These are phyloP conservation scores for Talaromyces sp. DNA, from an alignment of 2,329 filamentous ascomycete species.

Conservation along the genomic window DNA sequence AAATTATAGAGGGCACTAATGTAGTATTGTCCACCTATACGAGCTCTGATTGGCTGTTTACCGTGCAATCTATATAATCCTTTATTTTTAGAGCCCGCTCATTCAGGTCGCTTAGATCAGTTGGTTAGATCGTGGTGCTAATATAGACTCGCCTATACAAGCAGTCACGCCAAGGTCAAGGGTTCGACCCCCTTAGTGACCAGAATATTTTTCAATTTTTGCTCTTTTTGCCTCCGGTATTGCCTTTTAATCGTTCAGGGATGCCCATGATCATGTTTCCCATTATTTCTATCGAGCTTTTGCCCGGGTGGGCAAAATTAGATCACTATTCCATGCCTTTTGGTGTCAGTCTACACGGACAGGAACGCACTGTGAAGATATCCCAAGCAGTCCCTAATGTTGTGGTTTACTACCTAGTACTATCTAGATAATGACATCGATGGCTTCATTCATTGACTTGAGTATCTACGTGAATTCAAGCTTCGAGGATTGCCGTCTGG, in stretches of 20 bases:
- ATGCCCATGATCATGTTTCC: too few relatives aligned
- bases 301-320: too few relatives aligned
- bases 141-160: slow-evolving; percentile 2
- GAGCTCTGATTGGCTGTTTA: not conserved
- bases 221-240: not conserved
- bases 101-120: slow-evolving; percentile 11
- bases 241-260: too few relatives aligned
- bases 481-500: not conserved
- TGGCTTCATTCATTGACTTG: too few relatives aligned
- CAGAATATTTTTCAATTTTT: slow-evolving; percentile 8
- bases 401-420: too few relatives aligned
- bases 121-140: slow-evolving; percentile 16
- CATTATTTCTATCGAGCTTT: too few relatives aligned
- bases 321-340: too few relatives aligned
- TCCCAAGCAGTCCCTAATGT: too few relatives aligned
- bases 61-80: not conserved
- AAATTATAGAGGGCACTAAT: not conserved
- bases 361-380: too few relatives aligned
- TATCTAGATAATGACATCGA: too few relatives aligned
- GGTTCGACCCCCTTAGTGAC: slow-evolving; percentile 16
- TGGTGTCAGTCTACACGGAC: too few relatives aligned
- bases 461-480: not conserved
- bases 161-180: slow-evolving; percentile 15
- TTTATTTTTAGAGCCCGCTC: not conserved
- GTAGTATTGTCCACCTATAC: not conserved